Percentiles rank a stretch among this genome's conserved stretches.
These are phyloP conservation scores for Amoebophrya sp. DNA, from an alignment of 169 alveolate genomes.

Conservation along the genomic window DNA sequence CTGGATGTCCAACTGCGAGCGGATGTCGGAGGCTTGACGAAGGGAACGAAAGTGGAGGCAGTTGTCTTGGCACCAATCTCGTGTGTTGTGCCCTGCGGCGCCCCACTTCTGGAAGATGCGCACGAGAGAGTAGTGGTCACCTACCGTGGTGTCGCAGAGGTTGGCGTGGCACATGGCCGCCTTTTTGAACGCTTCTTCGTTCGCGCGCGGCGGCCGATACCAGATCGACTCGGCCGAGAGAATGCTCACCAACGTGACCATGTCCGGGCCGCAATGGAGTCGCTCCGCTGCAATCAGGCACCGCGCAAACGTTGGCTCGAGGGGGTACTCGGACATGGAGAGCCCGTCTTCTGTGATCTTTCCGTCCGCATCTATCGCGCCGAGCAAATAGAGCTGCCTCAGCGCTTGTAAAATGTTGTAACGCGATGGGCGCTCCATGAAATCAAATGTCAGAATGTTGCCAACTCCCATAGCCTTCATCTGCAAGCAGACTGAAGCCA, in stretches of 20 bases:
- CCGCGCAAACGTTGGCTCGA: conserved; percentile 97
- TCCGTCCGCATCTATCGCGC: conserved; percentile 71
- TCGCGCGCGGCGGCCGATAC: conserved; percentile 42
- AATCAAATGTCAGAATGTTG: conserved; percentile 90
- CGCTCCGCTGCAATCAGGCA: conserved; percentile 71
- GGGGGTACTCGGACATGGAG: conserved; percentile 96
- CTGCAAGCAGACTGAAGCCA: conserved; percentile 92
- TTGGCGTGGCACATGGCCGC: conserved; percentile 32
- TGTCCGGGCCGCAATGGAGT: conserved; percentile 58
- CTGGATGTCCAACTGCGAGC: conserved; percentile 41
- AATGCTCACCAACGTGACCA: conserved; percentile 40
- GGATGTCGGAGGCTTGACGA: conserved; percentile 43
- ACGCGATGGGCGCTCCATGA: conserved; percentile 98
- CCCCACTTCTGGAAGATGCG: conserved; percentile 95
- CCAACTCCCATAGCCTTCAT: conserved; percentile 88
- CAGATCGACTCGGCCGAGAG: conserved; percentile 40
- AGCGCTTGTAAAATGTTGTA: conserved; percentile 25
- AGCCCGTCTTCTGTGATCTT: conserved; percentile 79
- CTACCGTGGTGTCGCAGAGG: conserved; percentile 62
- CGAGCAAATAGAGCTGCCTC: conserved; percentile 67
- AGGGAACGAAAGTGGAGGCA: conserved; percentile 42
- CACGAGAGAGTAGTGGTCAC: conserved; percentile 94
- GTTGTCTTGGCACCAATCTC: conserved; percentile 42
- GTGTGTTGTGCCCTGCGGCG: conserved; percentile 45
- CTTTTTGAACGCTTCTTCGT: conserved; percentile 36